Conservation (phyloP, 2,329 filamentous ascomycete species). For the Chrysoporthe deuterocubensis region DNA sequence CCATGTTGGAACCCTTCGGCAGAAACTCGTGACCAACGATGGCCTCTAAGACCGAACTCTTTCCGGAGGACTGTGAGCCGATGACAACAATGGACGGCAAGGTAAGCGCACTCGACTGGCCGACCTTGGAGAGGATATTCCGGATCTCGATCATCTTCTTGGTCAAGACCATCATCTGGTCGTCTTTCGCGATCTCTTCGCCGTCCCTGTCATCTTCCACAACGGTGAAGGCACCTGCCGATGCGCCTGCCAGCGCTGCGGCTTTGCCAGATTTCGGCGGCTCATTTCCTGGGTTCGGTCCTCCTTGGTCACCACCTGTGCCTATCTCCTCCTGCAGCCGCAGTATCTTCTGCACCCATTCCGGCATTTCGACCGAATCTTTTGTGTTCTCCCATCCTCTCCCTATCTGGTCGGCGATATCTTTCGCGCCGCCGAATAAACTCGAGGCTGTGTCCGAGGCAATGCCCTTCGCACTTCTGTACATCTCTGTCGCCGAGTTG, state of each 20-base stretch:
- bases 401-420: slow-evolving; percentile 77
- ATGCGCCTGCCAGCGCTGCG: slow-evolving; percentile 70
- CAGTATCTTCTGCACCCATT: slow-evolving; percentile 80
- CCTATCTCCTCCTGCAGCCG: slow-evolving; percentile 63
- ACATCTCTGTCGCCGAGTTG: slow-evolving; percentile 76
- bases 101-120: slow-evolving; percentile 85
- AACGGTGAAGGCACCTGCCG: slow-evolving; percentile 63
- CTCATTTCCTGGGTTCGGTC: slow-evolving; percentile 55
- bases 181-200: slow-evolving; percentile 77
- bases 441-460: slow-evolving; percentile 70
- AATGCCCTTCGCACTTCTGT: slow-evolving; percentile 73
- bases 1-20: slow-evolving; percentile 98
- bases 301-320: slow-evolving; percentile 47
- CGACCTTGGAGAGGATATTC: slow-evolving; percentile 86
- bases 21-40: slow-evolving; percentile 98
- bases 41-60: slow-evolving; percentile 94
- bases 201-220: slow-evolving; percentile 66
- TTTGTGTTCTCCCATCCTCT: slow-evolving; percentile 84
- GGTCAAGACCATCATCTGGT: slow-evolving; percentile 99
- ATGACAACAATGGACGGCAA: slow-evolving; percentile 99
- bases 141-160: slow-evolving; percentile 99
- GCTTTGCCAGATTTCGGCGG: slow-evolving; percentile 58
- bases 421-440: slow-evolving; percentile 73
- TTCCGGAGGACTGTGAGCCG: slow-evolving; percentile 96
- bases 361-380: slow-evolving; percentile 65